Base-by-base conservation (phyloP, 768 basidiomycete genomes). In the Filobasidium floriforme region DNA sequence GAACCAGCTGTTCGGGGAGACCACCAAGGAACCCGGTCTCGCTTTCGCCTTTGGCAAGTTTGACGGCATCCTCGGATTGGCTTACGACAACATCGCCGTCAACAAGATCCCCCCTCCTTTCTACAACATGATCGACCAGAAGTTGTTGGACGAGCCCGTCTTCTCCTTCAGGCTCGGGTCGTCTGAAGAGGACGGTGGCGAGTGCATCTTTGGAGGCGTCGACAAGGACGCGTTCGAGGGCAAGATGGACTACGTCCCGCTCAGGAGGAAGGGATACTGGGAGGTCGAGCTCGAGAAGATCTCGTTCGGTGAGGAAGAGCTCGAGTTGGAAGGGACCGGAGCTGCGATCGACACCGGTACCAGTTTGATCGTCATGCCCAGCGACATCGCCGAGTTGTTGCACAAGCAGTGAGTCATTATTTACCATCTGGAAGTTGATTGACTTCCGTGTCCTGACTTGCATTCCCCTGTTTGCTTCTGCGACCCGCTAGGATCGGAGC, bases 251-350 rank as follows among this genome's bases (percentile, higher is more conserved):
- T 98, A 98, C 73, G 91, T 88, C 37, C 94, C 96, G 60, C 83
- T 99, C 61, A 87, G 93, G 72, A 86, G 91, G 72, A 92, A 90
- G 83, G 96, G 91, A 5, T 98, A 96, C 81, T 96, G 93, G 93
- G 94, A 98, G 80, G 91, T 98, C 55, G 92, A 96, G 77, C 87
- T 99, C 29, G 83, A 90, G 80, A 87, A 87, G 77, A 82, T 99
- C 68, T 73, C 81, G 3, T 93, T 99, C 65, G 96, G 93, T 59
- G 82, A 87, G 52, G 94, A 98, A 57, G 84, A 82, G 46, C 84
- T 98, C 54, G 91, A 97, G 70, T 84, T 98, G 15, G 90, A 94
- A 70, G 88, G 87, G 81, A 94, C 96, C 63, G 93, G 93, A 52
- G 81, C 81, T 14, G 76, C 76, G 19, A 79, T 79, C 63, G 78